Percentiles rank a stretch among this genome's conserved stretches.
phyloP scores from a whole-genome alignment of 441 rosid species.

The Gossypium schwendimanii region DNA sequence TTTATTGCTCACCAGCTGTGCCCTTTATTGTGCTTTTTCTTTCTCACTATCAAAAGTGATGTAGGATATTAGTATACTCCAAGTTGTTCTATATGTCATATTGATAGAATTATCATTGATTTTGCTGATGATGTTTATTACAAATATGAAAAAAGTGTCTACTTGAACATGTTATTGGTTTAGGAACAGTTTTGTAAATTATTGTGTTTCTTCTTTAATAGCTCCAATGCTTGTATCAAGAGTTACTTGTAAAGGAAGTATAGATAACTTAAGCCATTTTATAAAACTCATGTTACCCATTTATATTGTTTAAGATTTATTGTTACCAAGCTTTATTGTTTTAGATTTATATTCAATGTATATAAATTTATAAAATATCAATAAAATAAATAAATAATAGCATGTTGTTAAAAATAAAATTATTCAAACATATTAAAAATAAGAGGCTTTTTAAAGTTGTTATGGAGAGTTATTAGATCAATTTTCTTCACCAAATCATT shows the following conservation, averaged over 20 bases:
- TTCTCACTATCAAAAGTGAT: background rate
- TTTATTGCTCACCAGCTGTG: background rate
- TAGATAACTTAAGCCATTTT: background rate
- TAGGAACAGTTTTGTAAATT: background rate
- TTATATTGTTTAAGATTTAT: background rate
- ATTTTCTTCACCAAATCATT: no score
- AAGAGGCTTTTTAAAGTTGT: no score
- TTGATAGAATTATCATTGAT: background rate
- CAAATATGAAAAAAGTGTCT: background rate
- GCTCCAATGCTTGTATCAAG: background rate
- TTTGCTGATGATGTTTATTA: background rate
- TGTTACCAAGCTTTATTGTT: no score
- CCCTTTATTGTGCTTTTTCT: background rate
- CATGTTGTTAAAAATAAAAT: no score
- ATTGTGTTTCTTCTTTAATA: no score
- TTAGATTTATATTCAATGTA: no score
- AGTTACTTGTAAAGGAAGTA: background rate
- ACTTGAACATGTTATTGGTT: background rate
- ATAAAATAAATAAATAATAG: no score
- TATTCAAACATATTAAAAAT: no score
- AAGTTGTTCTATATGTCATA: background rate
- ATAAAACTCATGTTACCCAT: background rate
- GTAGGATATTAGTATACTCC: background rate
- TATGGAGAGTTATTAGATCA: no score
- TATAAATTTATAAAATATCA: no score